Base-by-base conservation (phyloP, 371 early-diverging fungal genomes). In the Furculomyces boomerangus region DNA sequence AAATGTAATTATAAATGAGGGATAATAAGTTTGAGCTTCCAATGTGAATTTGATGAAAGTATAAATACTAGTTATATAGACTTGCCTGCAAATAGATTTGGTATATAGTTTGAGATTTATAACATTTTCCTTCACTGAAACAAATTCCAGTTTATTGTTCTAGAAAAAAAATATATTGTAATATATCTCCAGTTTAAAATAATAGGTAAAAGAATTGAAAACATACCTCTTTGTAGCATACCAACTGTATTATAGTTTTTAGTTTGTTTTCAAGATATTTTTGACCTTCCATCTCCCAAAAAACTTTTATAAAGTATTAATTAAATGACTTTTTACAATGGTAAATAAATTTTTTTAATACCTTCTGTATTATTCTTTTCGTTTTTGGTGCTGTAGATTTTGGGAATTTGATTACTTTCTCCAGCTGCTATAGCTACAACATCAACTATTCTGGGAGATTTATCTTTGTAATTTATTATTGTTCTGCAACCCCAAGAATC, bases 231-330 rank as follows among this genome's bases (percentile, higher is more conserved):
- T 44, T 49, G 32, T 62, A 43, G 59, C 70, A 69, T 1, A 63
- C 50, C 24, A 69, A 55, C 31, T 55, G 53, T 20, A 69, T 65
- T 30, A 64, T 64, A 22, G 68, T 55, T 13, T 60, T 47, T 57
- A 58, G 64, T 18, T 37, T 44, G 20, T 25, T 37, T 14, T 50
- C 46, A 1, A 66, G 58, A 29, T 62, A 60, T 28, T 54, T 35
- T 2, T 56, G 50, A 16, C 70, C 70, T 1, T 37, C 32, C 65
- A 69, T 62, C 50, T 62, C 61, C 70, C 70, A 69, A 52, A 50
- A 47, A 45, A 26, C 14, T 30, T 30, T 50, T 50, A 2, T 41
- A 1, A 16, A 45, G 2, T 35, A n/a, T 3, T 25, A 2, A 52
- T 10, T 1, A 52, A 7, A 26, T 26, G 24, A 18, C 2, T 39